These are phyloP conservation scores for Amoeboradix gromovi DNA, from an alignment of 371 early-diverging fungal species.

Conservation along the genomic window DNA sequence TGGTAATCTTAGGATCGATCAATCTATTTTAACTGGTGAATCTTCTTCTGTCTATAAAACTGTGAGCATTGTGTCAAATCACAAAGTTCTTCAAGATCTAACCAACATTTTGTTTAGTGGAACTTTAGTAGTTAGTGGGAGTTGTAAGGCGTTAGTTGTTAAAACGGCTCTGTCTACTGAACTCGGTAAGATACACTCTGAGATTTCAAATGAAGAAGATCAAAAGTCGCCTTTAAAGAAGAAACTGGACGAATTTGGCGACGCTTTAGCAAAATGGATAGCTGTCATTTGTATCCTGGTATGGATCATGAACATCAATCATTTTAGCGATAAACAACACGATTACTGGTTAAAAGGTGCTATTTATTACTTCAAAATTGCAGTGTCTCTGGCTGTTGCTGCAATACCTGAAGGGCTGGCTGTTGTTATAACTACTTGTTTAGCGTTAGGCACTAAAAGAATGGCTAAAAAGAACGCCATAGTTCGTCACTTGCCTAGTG, in stretches of 20 bases:
- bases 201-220: constrained; percentile 45
- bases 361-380: constrained; percentile 84
- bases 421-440: constrained; percentile 82
- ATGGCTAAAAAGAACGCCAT: constrained; percentile 92
- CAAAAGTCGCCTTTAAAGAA: constrained; percentile 80
- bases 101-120: constrained; percentile 74
- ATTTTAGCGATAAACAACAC: constrained; percentile 62
- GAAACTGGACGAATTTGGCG: constrained; percentile 86
- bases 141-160: constrained; percentile 57
- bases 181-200: constrained; percentile 69
- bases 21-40: constrained; percentile 86
- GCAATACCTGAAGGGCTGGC: constrained; percentile 95
- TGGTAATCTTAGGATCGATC: constrained; percentile 62
- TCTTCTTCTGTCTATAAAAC: constrained; percentile 66
- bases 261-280: constrained; percentile 71
- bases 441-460: constrained; percentile 77
- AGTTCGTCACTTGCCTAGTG: constrained; percentile 59
- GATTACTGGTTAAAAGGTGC: constrained; percentile 68
- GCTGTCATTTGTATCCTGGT: constrained; percentile 75
- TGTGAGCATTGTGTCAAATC: constrained; percentile 21
- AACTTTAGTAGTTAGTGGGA: constrained; percentile 76
- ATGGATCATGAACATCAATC: constrained; percentile 81
- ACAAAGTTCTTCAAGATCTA: constrained; percentile 70
- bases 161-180: constrained; percentile 56
- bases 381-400: constrained; percentile 92